phyloP scores from a whole-genome alignment of 805 yeast species.

The Priceomyces fermenticarens region DNA sequence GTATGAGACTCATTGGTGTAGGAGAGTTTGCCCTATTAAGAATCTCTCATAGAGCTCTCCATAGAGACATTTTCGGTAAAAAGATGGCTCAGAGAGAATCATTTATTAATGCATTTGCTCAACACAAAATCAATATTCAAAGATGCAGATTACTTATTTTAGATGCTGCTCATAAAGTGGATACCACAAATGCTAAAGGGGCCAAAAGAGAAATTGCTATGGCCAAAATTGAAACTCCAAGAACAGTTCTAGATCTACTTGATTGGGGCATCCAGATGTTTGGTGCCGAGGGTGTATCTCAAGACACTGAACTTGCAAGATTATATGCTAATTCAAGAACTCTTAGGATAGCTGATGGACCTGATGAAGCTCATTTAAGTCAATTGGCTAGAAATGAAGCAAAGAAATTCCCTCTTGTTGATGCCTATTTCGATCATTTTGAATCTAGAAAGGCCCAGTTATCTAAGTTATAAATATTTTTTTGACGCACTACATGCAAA shows the following conservation, averaged over 20 bases:
- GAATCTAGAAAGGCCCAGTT: constrained; percentile 17
- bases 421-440: constrained; percentile 28
- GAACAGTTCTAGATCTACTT: constrained; percentile 46
- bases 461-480: constrained; percentile 20
- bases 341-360: constrained; percentile 65
- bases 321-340: constrained; percentile 52
- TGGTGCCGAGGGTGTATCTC: constrained; percentile 65
- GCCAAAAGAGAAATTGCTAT: constrained; percentile 57
- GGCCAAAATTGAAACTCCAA: constrained; percentile 63
- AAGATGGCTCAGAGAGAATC: constrained; percentile 49
- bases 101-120: constrained; percentile 48
- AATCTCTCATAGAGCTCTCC: constrained; percentile 49
- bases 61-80: constrained; percentile 51
- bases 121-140: constrained; percentile 51
- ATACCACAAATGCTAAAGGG: constrained; percentile 49
- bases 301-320: constrained; percentile 57
- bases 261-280: constrained; percentile 64
- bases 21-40: constrained; percentile 54
- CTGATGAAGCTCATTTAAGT: constrained; percentile 61
- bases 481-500: not conserved
- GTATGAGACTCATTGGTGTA: constrained; percentile 62
- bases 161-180: constrained; percentile 61
- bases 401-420: constrained; percentile 34
- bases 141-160: constrained; percentile 53
- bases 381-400: constrained; percentile 53